Base-by-base conservation (phyloP, 2,329 filamentous ascomycete species). In the Penicillium crustosum region DNA sequence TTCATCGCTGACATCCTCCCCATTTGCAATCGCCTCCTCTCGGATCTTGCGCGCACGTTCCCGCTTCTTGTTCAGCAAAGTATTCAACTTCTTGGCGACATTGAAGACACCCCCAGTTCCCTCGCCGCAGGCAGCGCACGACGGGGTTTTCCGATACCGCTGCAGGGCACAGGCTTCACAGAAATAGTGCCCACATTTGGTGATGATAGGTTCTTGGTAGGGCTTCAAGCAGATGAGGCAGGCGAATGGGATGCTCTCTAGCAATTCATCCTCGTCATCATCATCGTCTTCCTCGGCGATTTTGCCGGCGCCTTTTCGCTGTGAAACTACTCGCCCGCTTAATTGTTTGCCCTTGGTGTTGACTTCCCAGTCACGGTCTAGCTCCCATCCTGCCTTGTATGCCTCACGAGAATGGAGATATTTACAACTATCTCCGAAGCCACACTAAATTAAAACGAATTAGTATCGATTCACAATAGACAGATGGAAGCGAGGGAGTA, bases 151-250 rank as follows among this genome's bases (percentile, higher is more conserved):
- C 61, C 89, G 83, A 72, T 97, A 97, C 63, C 93, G 79, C 71
- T 90, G 86, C 66, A 97, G 79, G 27, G 94, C 94, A 74, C 94
- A 99, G 1, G 83, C 81, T 74, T 97, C 90, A 72, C 94, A 99
- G 71, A 97, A 97, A 74, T 97, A 97, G 74, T 99, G 94, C 0
- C 91, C 90, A 66, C 94, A 99, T 64, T 91, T 89, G 13, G 94
- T 97, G 25, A 93, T 79, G 13, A 97, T 84, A 0, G 94, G 93
- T 57, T 85, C 82, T 67, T 86, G 89, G 76, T 96, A 97, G 1
- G 86, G 76, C 38, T 86, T 83, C 67, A 88, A 86, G 80, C 93
- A 97, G 61, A 96, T 91, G 62, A 96, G 85, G 74, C 93, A 97
- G 1, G 86, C 90, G 71, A 96, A 96, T 0, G 93, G 93, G 23